Evolutionary conservation across 2,329 filamentous ascomycete species (phyloP).

Genomic region (Orbilia oligospora): DNA sequence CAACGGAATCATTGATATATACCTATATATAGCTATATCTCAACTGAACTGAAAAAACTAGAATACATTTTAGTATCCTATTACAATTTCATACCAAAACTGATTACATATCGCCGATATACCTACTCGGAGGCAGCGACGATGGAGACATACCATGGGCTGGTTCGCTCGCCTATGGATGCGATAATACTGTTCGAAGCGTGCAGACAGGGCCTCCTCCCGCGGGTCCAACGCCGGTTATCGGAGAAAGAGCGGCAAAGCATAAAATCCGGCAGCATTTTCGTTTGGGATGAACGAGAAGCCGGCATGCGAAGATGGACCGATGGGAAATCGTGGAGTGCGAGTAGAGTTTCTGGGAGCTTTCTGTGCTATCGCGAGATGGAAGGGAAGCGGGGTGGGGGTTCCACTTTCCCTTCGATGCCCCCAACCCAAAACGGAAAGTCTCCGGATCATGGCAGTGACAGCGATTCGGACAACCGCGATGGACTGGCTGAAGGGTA

Average conservation of each 20-base stretch:
- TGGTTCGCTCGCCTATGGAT: constrained; percentile 94
- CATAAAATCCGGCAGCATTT: constrained; percentile 96
- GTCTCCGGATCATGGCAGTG: constrained; percentile 84
- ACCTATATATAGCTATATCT: neutral
- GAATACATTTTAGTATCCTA: neutral
- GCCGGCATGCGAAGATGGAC: constrained; percentile 99
- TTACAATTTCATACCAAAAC: neutral
- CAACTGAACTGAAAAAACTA: neutral
- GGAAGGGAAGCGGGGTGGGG: constrained; percentile 95
- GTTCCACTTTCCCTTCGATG: constrained; percentile 73
- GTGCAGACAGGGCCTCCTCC: constrained; percentile 87
- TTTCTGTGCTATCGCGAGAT: constrained; percentile 98
- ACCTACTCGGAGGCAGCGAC: constrained; percentile 63
- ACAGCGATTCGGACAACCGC: constrained; percentile 82
- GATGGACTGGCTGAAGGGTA: constrained; percentile 87
- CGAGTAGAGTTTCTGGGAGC: constrained; percentile 95
- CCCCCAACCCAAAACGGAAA: constrained; percentile 74
- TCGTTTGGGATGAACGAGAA: constrained; percentile 99
- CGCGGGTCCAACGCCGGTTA: constrained; percentile 89
- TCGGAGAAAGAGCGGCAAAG: constrained; percentile 98
- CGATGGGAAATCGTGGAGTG: constrained; percentile 98
- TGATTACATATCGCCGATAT: constrained; percentile 25
- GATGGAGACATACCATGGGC: constrained; percentile 98
- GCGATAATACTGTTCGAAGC: constrained; percentile 99
- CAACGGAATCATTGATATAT: neutral